phyloP scores from a whole-genome alignment of 2,329 filamentous ascomycete genomes.

The Penicillium sp. region DNA sequence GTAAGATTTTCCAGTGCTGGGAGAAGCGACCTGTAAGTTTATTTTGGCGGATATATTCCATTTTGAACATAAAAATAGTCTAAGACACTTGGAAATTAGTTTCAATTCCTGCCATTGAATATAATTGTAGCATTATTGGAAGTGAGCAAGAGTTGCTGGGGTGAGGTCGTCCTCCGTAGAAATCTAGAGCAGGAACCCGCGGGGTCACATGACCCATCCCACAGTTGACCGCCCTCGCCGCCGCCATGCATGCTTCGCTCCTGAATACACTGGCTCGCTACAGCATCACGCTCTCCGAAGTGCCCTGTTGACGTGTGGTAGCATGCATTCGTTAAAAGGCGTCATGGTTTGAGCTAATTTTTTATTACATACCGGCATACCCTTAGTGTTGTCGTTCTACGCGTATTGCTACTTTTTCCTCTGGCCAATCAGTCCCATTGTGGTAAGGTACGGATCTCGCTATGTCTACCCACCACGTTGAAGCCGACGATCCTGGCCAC shows the following conservation, averaged over 20 bases:
- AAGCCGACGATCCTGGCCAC: constrained; percentile 28
- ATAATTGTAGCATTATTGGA: neutral
- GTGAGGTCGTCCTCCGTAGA: neutral
- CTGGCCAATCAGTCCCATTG: neutral
- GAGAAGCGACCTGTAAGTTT: neutral
- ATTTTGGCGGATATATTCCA: neutral
- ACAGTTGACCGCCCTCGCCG: neutral
- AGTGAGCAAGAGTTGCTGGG: too few species aligned
- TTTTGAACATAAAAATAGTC: neutral
- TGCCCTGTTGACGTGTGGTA: constrained; percentile 1
- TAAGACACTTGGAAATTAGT: neutral
- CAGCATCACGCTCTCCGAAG: neutral
- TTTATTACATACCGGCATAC: constrained; percentile 13
- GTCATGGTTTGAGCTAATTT: constrained; percentile 7
- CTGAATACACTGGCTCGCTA: neutral
- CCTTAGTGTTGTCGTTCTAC: constrained; percentile 15
- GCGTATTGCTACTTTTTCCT: constrained; percentile 1
- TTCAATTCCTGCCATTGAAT: neutral
- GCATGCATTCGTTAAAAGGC: constrained; percentile 3
- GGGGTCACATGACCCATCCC: neutral
- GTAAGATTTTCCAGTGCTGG: neutral
- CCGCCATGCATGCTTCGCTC: neutral
- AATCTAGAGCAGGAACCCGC: neutral
- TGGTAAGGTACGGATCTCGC: constrained; percentile 1
- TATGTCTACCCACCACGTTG: constrained; percentile 26